Evolutionary conservation across 108 stramenopile species (phyloP), one percentile per base, ranked within the genome.

Genomic region (Cyclotella kingstonii): DNA sequence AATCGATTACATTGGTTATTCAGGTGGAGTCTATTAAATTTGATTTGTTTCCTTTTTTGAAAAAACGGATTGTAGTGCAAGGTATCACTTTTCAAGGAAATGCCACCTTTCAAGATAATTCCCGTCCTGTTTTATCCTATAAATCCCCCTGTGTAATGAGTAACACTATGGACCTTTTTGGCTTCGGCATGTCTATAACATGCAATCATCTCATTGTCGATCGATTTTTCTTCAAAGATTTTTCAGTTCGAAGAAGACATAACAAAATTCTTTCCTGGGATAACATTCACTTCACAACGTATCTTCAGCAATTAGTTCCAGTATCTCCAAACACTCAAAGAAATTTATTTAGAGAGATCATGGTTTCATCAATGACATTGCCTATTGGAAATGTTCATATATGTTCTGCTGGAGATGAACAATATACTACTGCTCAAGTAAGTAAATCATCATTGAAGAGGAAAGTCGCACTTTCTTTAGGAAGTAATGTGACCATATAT

Each of bases 191-290:
- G 43, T 58, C 56, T 48, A 23, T 31, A n/a, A 41, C 49, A 50
- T 63, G 30, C 4, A 52, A 54, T 33, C 54, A 59, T 40, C 5
- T 73, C 1, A 18, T 36, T 35, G 19, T 59, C 50, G 56, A 53
- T 51, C 4, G 50, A 15, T 60, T 66, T 49, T 56, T 48, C 22
- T 39, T 29, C 7, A 44, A n/a, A 2, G 15, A 25, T 22, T 8
- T 8, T 33, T 23, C 39, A 46, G 35, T 27, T 36, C 50, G 18
- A 38, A 49, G 38, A 6, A 39, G 49, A 39, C 39, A 47, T n/a
- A 56, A 25, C 10, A 58, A 38, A 61, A 57, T 66, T 18, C 0
- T 67, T 28, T 48, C 73, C 2, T 75, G 73, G 73, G 66, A 51
- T 41, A 42, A 17, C 39, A 28, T 67, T 17, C 48, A 67, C 34